phyloP scores from a whole-genome alignment of 306 rosid genomes.

The Glycine latifolia region DNA sequence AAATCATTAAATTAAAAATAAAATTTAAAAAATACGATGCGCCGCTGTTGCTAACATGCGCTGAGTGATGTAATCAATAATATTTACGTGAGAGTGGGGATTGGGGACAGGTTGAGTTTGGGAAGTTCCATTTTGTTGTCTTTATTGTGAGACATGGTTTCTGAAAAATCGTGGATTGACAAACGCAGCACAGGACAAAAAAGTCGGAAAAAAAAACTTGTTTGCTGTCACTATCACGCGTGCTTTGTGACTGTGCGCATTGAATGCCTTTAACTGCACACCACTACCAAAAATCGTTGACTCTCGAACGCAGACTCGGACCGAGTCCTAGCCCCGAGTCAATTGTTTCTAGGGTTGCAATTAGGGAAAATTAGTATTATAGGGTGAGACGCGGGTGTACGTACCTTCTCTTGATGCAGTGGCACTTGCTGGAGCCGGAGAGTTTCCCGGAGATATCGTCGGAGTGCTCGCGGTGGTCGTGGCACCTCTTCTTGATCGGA shows the following conservation, averaged over 20 bases:
- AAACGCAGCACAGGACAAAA: constrained; percentile 17
- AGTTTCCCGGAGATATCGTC: constrained; percentile 57
- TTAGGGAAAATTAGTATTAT: constrained; percentile 83
- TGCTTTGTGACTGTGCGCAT: constrained; percentile 36
- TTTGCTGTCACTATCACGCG: constrained; percentile 57
- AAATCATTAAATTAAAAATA: too few relatives aligned
- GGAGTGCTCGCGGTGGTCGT: constrained; percentile 68
- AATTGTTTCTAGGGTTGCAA: constrained; percentile 55
- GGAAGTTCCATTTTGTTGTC: constrained; percentile 13
- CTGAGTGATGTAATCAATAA: constrained; percentile 24
- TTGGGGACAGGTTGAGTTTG: background rate
- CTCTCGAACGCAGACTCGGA: constrained; percentile 29
- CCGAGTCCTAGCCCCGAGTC: background rate
- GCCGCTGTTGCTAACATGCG: constrained; percentile 18
- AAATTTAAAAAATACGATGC: background rate
- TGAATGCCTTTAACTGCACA: constrained; percentile 37
- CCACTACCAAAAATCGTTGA: constrained; percentile 56
- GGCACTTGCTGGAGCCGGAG: constrained; percentile 69
- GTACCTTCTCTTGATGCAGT: constrained; percentile 88
- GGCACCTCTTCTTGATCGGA: constrained; percentile 77
- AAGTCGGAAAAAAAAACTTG: background rate
- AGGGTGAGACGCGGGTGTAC: constrained; percentile 42
- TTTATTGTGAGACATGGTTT: background rate
- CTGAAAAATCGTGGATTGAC: background rate
- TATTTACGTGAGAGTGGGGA: background rate